These are phyloP conservation scores for Wickerhamomyces pijperi DNA, from an alignment of 805 yeast species.

Conservation along the genomic window DNA sequence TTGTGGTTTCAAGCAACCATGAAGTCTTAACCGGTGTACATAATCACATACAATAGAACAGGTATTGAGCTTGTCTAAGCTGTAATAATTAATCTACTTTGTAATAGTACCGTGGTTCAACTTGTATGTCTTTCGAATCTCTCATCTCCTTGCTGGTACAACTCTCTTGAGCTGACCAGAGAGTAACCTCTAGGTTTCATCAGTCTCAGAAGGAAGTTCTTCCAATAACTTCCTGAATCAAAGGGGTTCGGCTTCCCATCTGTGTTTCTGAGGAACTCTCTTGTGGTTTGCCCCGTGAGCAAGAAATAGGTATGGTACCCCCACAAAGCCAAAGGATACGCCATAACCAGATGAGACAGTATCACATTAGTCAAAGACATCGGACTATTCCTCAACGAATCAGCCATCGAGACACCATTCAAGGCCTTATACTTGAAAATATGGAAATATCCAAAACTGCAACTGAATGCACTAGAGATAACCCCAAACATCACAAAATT, in stretches of 20 bases:
- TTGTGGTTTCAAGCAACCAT: too few species aligned
- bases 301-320: conserved; percentile 44
- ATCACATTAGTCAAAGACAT: conserved; percentile 42
- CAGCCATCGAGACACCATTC: conserved; percentile 9
- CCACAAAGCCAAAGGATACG: conserved; percentile 47
- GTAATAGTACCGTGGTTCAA: too few species aligned
- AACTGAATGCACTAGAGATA: conserved; percentile 19
- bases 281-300: conserved; percentile 52
- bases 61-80: too few species aligned
- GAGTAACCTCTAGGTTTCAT: conserved; percentile 29
- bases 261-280: conserved; percentile 51
- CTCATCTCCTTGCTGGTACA: conserved; percentile 25
- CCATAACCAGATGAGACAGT: conserved; percentile 30
- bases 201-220: conserved; percentile 23
- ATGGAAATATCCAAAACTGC: conserved; percentile 23
- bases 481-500: conserved; percentile 32
- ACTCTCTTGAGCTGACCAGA: conserved; percentile 20
- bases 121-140: conserved; percentile 23
- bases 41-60: too few species aligned
- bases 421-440: conserved; percentile 12
- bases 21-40: too few species aligned
- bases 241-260: conserved; percentile 27
- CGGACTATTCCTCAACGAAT: conserved; percentile 20
- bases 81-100: too few species aligned
- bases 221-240: conserved; percentile 19